Conservation (phyloP, 352 stramenopile genomes). For the Phytopythium helicoides region DNA sequence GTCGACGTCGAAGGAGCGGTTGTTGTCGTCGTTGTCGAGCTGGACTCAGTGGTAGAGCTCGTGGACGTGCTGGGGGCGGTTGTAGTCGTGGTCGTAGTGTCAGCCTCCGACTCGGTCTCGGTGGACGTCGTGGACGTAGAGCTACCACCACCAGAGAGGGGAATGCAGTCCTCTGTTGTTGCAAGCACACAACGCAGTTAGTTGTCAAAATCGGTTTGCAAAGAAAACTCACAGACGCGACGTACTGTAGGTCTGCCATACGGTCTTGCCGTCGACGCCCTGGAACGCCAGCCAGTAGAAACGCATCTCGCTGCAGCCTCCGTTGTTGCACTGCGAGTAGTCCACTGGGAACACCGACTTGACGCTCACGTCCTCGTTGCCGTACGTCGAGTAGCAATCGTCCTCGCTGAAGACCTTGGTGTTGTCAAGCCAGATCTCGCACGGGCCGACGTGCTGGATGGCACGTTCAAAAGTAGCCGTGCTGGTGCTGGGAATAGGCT, state of each 20-base stretch:
- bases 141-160: too few species aligned
- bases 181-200: too few species aligned
- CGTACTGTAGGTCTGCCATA: constrained; percentile 37
- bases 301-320: constrained; percentile 21
- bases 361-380: constrained; percentile 11
- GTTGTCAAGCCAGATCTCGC: constrained; percentile 28
- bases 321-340: constrained; percentile 18
- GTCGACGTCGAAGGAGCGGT: neutral
- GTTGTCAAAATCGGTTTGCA: too few species aligned
- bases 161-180: too few species aligned
- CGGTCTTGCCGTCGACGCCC: constrained; percentile 14
- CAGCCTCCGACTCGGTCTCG: too few species aligned
- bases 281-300: constrained; percentile 33
- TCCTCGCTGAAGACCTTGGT: constrained; percentile 21
- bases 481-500: constrained; percentile 14
- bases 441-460: constrained; percentile 16
- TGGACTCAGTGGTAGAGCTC: neutral
- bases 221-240: too few species aligned
- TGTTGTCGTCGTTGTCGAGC: neutral
- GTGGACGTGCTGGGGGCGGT: neutral
- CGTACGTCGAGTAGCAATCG: constrained; percentile 18
- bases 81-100: too few species aligned
- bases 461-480: constrained; percentile 17
- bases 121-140: too few species aligned
- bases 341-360: constrained; percentile 26